A percentile compares a stretch with the other conserved stretches of the same genome.
Evolutionary conservation across 805 yeast genomes (phyloP).

Genomic region (Pichia nanzhaoensis): DNA sequence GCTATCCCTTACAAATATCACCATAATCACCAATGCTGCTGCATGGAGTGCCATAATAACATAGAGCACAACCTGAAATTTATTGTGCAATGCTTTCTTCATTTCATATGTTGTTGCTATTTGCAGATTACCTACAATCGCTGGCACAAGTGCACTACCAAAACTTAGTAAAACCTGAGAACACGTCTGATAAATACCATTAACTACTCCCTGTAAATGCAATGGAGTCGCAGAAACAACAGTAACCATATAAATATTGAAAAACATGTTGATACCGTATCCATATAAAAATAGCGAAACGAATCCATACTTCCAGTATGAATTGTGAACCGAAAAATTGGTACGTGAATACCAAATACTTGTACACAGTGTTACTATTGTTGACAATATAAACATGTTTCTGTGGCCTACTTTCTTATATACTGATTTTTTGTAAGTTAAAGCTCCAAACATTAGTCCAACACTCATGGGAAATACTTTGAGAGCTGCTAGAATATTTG

Average conservation of each 20-base stretch:
- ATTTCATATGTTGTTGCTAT: not conserved
- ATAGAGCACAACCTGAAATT: conserved; percentile 5
- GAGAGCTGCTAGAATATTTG: conserved; percentile 32
- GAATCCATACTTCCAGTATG: conserved; percentile 25
- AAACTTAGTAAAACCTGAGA: conserved; percentile 15
- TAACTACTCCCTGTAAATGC: conserved; percentile 18
- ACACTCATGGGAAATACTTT: conserved; percentile 31
- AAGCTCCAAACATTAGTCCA: conserved; percentile 27
- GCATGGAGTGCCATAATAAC: conserved; percentile 9
- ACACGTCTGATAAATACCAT: conserved; percentile 16
- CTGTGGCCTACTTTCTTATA: conserved; percentile 20
- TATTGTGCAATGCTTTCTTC: conserved; percentile 5
- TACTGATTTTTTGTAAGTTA: conserved; percentile 14
- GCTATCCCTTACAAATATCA: not conserved
- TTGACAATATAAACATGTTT: conserved; percentile 14
- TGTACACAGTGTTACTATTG: conserved; percentile 11
- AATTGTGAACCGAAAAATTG: conserved; percentile 13
- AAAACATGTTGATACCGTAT: conserved; percentile 25
- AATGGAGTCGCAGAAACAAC: conserved; percentile 21
- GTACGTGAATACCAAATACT: conserved; percentile 19
- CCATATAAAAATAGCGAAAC: conserved; percentile 20
- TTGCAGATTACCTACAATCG: conserved; percentile 12
- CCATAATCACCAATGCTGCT: not conserved
- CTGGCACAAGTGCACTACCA: conserved; percentile 16
- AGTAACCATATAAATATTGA: conserved; percentile 30